Percentiles rank a stretch among this genome's conserved stretches.
Conservation (phyloP, 345 rosid species). For the Eucalyptus pauciflora region DNA sequence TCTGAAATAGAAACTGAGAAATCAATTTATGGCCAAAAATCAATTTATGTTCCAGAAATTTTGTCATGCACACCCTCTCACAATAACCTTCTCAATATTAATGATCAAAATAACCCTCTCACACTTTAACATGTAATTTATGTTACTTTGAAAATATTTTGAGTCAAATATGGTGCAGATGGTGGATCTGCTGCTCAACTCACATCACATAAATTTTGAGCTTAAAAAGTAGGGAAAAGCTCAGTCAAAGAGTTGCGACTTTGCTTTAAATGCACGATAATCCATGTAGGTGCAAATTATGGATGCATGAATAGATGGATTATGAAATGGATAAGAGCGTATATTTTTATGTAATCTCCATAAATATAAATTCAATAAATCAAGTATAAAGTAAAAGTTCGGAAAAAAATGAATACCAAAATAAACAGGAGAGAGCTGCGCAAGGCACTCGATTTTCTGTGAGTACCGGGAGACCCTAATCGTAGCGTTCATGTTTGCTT, state of each 20-base stretch:
- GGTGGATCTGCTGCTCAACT: too few relatives aligned
- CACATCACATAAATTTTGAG: not conserved
- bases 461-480: not conserved
- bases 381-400: not conserved
- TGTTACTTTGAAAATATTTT: too few relatives aligned
- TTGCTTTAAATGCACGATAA: not conserved
- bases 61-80: too few relatives aligned
- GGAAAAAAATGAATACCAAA: not conserved
- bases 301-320: not conserved
- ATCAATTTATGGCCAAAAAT: too few relatives aligned
- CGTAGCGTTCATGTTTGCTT: not conserved
- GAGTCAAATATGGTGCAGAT: too few relatives aligned
- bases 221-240: not conserved
- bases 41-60: too few relatives aligned
- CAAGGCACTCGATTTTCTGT: not conserved
- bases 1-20: too few relatives aligned
- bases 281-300: not conserved
- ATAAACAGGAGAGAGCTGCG: not conserved
- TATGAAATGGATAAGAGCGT: not conserved
- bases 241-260: slow-evolving; percentile 6
- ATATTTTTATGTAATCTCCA: not conserved
- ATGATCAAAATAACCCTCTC: too few relatives aligned
- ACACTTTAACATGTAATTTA: too few relatives aligned
- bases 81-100: too few relatives aligned
- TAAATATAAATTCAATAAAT: not conserved